Conservation (phyloP, 73 alveolate genomes). For the Uronychia binucleata region DNA sequence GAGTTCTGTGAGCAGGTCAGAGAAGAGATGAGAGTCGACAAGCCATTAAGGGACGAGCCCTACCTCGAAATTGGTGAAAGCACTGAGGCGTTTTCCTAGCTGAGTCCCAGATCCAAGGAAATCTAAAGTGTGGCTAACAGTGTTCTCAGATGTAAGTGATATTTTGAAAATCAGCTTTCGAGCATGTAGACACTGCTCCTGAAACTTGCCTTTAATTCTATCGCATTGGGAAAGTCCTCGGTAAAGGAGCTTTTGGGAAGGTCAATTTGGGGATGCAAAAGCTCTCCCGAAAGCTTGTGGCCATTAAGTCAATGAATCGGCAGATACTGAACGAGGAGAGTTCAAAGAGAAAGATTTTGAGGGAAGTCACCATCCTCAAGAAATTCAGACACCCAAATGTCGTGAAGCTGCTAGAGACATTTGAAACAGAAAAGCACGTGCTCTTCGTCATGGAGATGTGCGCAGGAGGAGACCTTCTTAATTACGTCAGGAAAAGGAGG, state of each 20-base stretch:
- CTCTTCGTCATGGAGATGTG: slow-evolving; percentile 78
- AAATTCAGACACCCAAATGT: slow-evolving; percentile 66
- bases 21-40: not conserved
- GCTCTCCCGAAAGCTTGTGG: slow-evolving; percentile 78
- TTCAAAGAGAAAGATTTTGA: slow-evolving; percentile 30
- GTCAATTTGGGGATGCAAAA: slow-evolving; percentile 78
- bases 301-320: slow-evolving; percentile 73
- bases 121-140: slow-evolving; percentile 18
- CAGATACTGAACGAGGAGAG: slow-evolving; percentile 44
- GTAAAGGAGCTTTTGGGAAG: slow-evolving; percentile 88
- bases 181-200: slow-evolving; percentile 57
- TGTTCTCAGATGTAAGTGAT: not conserved
- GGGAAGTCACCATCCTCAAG: slow-evolving; percentile 37
- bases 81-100: slow-evolving; percentile 2
- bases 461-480: slow-evolving; percentile 64
- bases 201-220: slow-evolving; percentile 64
- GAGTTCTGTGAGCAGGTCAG: not conserved
- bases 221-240: slow-evolving; percentile 76
- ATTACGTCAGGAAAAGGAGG: slow-evolving; percentile 55
- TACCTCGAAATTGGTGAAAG: not conserved
- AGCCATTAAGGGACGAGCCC: not conserved
- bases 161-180: slow-evolving; percentile 9
- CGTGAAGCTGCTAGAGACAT: slow-evolving; percentile 86
- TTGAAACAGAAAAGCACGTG: slow-evolving; percentile 91
- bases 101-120: slow-evolving; percentile 41